Evolutionary conservation across 1,284 basidiomycete genomes (phyloP).

Genomic region (Apiotrichum domesticum): DNA sequence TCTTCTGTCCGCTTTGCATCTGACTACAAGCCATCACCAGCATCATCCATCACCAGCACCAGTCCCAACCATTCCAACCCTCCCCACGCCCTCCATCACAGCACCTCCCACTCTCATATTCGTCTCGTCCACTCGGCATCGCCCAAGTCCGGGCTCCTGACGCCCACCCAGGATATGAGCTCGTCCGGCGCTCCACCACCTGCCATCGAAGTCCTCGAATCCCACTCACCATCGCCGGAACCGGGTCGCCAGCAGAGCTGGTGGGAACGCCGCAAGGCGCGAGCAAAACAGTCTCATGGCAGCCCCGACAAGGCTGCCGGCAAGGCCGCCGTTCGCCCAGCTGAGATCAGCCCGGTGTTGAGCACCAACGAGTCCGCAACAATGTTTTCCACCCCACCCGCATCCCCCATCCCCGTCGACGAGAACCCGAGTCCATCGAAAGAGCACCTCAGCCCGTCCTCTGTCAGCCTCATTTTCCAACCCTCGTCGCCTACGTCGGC

Average conservation of each 20-base stretch:
- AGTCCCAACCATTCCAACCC: too few relatives aligned
- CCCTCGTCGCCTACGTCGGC: constrained; percentile 13
- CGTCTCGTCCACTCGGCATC: background rate
- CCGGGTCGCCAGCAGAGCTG: constrained; percentile 1
- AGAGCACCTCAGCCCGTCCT: background rate
- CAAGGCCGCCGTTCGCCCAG: background rate
- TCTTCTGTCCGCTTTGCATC: background rate
- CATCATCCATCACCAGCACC: background rate
- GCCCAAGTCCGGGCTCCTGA: constrained; percentile 12
- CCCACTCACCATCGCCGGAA: background rate
- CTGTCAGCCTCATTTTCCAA: constrained; percentile 18
- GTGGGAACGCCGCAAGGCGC: constrained; percentile 14
- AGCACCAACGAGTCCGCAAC: background rate
- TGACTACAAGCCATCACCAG: background rate
- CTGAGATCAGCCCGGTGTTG: background rate
- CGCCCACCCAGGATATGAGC: constrained; percentile 9
- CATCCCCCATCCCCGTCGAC: constrained; percentile 7
- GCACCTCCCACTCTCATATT: too few relatives aligned
- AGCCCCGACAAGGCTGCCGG: background rate
- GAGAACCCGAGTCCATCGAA: background rate
- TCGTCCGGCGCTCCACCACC: background rate
- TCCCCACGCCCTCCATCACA: too few relatives aligned
- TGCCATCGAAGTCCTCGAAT: background rate
- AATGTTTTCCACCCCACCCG: constrained; percentile 2
- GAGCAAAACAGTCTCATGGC: background rate